Evolutionary conservation across 2,329 filamentous ascomycete genomes (phyloP), one percentile per base, ranked within the genome.

Genomic region (Alternaria hordeiaustralica): DNA sequence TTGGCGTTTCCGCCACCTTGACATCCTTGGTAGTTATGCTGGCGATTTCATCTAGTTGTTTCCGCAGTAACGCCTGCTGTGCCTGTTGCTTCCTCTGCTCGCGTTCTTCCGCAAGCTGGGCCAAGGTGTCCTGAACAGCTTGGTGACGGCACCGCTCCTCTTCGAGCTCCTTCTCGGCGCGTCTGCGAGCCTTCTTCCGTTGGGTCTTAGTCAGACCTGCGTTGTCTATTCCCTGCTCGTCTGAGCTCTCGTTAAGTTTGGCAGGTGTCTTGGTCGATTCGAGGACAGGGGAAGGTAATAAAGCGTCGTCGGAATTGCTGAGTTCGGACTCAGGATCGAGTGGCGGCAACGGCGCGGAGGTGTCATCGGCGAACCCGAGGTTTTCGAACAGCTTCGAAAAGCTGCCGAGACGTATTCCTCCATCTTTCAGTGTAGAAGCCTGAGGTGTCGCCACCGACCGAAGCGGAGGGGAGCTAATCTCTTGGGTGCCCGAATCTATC

Each of bases 331-430:
- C 65, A 4, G 69, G 60, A 15, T 75, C 71, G 20, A 71, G 61
- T 28, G 74, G 69, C 49, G 67, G 69, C 43, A 73, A 21, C n/a
- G 69, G 65, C 15, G 65, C 49, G 11, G 68, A 71, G 9, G 58
- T 60, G 6, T 62, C 57, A 28, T 70, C 69, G 11, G 77, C 68
- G 9, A 80, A 75, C 30, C 82, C 83, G 20, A 85, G 69, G 41
- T 78, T 79, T 56, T 82, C 74, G 71, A 81, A 85, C n/a, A 85
- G 70, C 68, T 81, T 83, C 47, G 69, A 71, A 66, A 85, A 85
- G 65, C 83, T 80, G n/a, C 84, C 84, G 18, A 85, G 68, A 11
- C 71, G 70, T 55, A 71, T 67, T 9, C 67, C 67, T 55, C 66
- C 69, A 28, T 60, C 55, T 54, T 66, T 44, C 4, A 47, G 20